Conservation (phyloP, 1,284 basidiomycete genomes). For the Fomes fomentarius region DNA sequence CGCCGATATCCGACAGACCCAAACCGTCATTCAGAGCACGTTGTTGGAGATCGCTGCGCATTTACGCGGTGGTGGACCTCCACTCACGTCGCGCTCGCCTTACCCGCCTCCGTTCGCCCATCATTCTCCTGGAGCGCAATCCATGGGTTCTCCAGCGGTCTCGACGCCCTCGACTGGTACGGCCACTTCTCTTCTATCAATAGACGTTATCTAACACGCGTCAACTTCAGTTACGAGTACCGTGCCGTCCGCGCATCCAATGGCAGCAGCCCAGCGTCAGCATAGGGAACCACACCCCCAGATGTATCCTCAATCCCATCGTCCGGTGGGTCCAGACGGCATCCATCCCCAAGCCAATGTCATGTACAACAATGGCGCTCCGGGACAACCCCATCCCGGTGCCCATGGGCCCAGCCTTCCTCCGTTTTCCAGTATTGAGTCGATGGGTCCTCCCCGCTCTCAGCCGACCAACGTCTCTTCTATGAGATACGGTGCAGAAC, state of each 20-base stretch:
- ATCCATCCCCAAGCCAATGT: conserved; percentile 33
- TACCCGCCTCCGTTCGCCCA: conserved; percentile 58
- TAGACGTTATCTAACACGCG: conserved; percentile 39
- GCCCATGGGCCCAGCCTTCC: conserved; percentile 57
- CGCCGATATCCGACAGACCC: conserved; percentile 71
- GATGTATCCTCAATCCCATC: conserved; percentile 30
- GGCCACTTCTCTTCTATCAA: conserved; percentile 36
- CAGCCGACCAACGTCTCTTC: conserved; percentile 58
- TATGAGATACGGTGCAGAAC: conserved; percentile 53
- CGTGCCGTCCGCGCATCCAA: conserved; percentile 30
- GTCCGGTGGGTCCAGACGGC: conserved; percentile 28
- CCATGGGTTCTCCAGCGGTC: conserved; percentile 59
- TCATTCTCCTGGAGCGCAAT: conserved; percentile 64
- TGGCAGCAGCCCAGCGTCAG: conserved; percentile 23
- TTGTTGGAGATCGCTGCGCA: conserved; percentile 78
- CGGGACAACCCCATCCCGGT: conserved; percentile 29
- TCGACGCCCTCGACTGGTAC: conserved; percentile 54
- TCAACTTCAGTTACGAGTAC: conserved; percentile 27
- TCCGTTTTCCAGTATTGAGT: conserved; percentile 70
- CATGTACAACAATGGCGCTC: conserved; percentile 27
- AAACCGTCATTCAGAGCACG: conserved; percentile 72
- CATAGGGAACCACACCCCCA: conserved; percentile 27
- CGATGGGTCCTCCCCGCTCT: conserved; percentile 52
- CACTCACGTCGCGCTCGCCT: conserved; percentile 57
- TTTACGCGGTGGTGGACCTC: conserved; percentile 53